Percentiles rank a stretch among this genome's conserved stretches.
Evolutionary conservation across 2,329 filamentous ascomycete species (phyloP).

Genomic region (Aureobasidium musti): DNA sequence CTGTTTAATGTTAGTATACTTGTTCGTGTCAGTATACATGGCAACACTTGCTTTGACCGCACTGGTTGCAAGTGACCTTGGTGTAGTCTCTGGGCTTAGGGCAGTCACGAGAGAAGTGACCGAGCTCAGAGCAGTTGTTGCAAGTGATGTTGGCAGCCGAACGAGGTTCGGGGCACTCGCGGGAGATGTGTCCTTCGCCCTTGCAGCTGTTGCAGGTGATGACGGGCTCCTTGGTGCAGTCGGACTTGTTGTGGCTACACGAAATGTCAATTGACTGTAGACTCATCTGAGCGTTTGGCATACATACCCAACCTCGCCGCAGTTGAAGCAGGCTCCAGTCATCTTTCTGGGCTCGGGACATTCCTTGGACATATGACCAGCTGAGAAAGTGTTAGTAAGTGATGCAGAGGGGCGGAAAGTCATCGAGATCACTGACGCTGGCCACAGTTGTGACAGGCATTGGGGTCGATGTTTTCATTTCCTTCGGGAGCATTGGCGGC

Average conservation of each 20-base stretch:
- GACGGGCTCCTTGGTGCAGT: neutral
- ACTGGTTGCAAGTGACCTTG: conserved; percentile 49
- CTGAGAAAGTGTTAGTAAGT: neutral
- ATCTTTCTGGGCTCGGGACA: conserved; percentile 22
- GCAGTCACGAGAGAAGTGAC: conserved; percentile 64
- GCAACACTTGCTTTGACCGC: conserved; percentile 36
- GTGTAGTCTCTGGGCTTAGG: conserved; percentile 57
- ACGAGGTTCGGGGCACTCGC: conserved; percentile 47
- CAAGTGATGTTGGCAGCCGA: conserved; percentile 39
- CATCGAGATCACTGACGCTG: neutral
- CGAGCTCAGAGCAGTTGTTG: conserved; percentile 53
- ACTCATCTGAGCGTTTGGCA: neutral
- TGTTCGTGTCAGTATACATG: neutral
- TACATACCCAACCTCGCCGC: conserved; percentile 42
- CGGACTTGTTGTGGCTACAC: conserved; percentile 37
- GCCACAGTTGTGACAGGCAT: conserved; percentile 26
- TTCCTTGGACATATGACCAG: conserved; percentile 14
- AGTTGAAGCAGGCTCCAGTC: conserved; percentile 50
- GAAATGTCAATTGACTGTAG: conserved; percentile 37
- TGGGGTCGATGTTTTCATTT: conserved; percentile 13
- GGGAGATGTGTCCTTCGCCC: conserved; percentile 4
- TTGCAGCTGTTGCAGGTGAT: conserved; percentile 13
- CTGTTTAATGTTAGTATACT: neutral
- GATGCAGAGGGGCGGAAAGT: neutral
- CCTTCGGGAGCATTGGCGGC: neutral